Evolutionary conservation across 1,284 basidiomycete genomes (phyloP), one percentile per base, ranked within the genome.

Genomic region (Cerrena zonata): DNA sequence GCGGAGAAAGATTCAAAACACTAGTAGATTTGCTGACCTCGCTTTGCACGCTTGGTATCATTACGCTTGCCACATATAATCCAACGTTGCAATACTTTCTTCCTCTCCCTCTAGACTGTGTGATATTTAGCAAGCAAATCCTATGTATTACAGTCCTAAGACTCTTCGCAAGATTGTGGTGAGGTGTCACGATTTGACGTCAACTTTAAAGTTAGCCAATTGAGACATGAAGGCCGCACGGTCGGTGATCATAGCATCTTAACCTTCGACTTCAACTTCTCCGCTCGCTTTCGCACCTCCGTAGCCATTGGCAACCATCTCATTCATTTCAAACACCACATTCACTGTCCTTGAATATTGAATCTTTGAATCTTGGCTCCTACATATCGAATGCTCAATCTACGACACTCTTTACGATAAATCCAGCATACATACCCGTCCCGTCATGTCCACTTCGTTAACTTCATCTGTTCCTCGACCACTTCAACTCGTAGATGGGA

Each of bases 1-100:
- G 87, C 87, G 45, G 87, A 89, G 74, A 87, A 86, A 70, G 84
- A 79, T 63, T 58, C 65, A 48, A 65, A 65, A 51, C 61, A 63
- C 56, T 63, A 58, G 53, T 34, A 34, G 30, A 34, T 15, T 15
- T 34, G 15, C 30, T 7, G 15, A 7, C 7, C 30, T 34, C 15
- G 30, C n/a, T n/a, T n/a, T n/a, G n/a, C n/a, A n/a, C 37, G 40
- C 30, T 23, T 30, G 30, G 30, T 34, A 34, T 15, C 30, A 15
- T 34, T 15, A 2, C 36, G 30, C 27, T n/a, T 37, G 47, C n/a
- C n/a, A n/a, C 30, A 34, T 34, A 34, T 34, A 34, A 34, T 34
- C 15, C 30, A 34, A 34, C 30, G 30, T 34, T 34, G 30, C 30
- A 34, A 34, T 34, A 34, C 30, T 15, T 15, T 34, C 15, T 15